phyloP scores from a whole-genome alignment of 495 filamentous ascomycete species.

The Penicillium argentinense region DNA sequence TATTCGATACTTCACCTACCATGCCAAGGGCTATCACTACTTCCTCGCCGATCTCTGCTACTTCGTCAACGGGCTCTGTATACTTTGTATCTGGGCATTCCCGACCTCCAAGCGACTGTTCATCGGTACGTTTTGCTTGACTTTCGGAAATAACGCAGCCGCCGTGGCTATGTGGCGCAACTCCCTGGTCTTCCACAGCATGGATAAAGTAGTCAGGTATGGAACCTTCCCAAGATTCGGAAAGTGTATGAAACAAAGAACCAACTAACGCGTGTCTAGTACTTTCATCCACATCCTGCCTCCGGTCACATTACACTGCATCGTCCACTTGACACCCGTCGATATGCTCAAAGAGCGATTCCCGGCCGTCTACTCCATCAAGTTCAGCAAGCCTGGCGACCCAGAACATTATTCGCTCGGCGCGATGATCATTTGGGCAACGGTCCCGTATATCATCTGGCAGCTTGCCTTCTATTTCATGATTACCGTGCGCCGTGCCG shows the following conservation, averaged over 20 bases:
- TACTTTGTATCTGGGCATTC: constrained; percentile 87
- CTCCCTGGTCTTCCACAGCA: constrained; percentile 93
- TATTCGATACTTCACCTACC: constrained; percentile 88
- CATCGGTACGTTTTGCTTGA: constrained; percentile 88
- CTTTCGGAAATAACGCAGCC: constrained; percentile 93
- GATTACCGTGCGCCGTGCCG: constrained; percentile 86
- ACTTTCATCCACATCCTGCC: constrained; percentile 99
- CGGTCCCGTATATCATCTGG: constrained; percentile 89
- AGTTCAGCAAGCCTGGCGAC: constrained; percentile 65
- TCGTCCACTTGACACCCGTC: constrained; percentile 76
- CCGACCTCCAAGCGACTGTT: constrained; percentile 88
- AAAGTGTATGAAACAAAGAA: no score
- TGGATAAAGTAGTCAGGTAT: constrained; percentile 90
- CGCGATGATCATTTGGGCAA: constrained; percentile 91
- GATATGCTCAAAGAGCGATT: constrained; percentile 68
- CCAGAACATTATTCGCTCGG: constrained; percentile 75
- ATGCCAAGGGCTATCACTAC: constrained; percentile 89
- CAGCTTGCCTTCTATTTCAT: constrained; percentile 88
- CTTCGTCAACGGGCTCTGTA: constrained; percentile 87
- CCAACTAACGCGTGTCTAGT: constrained; percentile 38
- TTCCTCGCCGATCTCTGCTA: constrained; percentile 97
- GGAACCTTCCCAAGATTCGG: no score
- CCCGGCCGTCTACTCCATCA: constrained; percentile 83
- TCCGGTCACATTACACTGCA: constrained; percentile 84
- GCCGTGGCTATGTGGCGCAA: constrained; percentile 99